Evolutionary conservation across 2,329 filamentous ascomycete genomes (phyloP).

Genomic region (Fusarium bulbicola): DNA sequence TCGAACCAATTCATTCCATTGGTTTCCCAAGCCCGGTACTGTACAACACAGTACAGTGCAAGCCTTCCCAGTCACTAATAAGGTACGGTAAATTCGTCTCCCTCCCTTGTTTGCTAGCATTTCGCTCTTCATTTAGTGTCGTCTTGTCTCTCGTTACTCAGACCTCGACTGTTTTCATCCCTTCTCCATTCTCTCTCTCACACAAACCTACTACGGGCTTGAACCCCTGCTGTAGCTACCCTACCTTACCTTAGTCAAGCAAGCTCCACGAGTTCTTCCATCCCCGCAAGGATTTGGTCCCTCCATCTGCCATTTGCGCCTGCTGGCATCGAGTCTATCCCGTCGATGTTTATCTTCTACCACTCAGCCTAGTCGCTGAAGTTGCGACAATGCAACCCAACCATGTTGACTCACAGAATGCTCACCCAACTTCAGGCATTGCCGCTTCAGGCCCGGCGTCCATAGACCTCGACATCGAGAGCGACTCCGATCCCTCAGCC

Average conservation of each 20-base stretch:
- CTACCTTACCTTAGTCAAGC: constrained; percentile 7
- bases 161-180: constrained; percentile 11
- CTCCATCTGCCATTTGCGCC: constrained; percentile 24
- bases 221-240: constrained; percentile 10
- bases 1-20: constrained; percentile 20
- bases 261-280: constrained; percentile 37
- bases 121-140: constrained; percentile 5
- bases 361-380: constrained; percentile 41
- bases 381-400: constrained; percentile 44
- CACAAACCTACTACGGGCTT: not conserved
- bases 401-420: constrained; percentile 38
- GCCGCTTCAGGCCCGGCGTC: constrained; percentile 26
- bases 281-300: constrained; percentile 29
- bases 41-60: constrained; percentile 21
- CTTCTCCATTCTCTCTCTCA: not conserved
- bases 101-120: constrained; percentile 27
- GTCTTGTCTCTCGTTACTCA: constrained; percentile 24
- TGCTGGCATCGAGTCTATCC: constrained; percentile 23
- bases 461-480: constrained; percentile 39
- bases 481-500: constrained; percentile 29
- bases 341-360: constrained; percentile 39
- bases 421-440: constrained; percentile 39
- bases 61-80: constrained; percentile 25
- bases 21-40: constrained; percentile 18
- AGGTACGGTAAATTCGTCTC: constrained; percentile 25